Conservation (phyloP, 2,329 filamentous ascomycete species). For the Cladosporium phlei region DNA sequence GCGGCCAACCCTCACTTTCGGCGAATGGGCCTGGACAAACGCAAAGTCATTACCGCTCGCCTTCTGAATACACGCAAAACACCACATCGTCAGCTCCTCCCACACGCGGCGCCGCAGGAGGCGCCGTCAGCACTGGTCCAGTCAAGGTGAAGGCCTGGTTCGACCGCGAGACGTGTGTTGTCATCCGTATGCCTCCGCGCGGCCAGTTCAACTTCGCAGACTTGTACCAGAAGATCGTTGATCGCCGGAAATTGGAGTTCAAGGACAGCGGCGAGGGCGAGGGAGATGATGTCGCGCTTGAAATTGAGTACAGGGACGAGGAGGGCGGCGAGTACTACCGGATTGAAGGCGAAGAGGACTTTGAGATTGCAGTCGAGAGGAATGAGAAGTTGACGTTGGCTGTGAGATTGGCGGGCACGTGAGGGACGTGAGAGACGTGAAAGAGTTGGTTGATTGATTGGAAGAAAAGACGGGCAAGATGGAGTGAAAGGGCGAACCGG, state of each 20-base stretch:
- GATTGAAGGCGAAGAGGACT: conserved; percentile 72
- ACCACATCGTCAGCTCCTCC: conserved; percentile 15
- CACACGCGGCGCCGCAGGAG: conserved; percentile 38
- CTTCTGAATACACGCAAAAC: conserved; percentile 22
- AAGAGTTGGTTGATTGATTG: too few relatives aligned
- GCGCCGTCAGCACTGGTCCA: conserved; percentile 28
- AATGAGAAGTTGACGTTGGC: conserved; percentile 80
- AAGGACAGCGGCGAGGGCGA: conserved; percentile 21
- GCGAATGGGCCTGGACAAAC: conserved; percentile 16
- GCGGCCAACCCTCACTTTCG: conserved; percentile 18
- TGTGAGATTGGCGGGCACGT: conserved; percentile 31
- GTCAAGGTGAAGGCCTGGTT: conserved; percentile 95
- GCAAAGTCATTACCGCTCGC: conserved; percentile 25
- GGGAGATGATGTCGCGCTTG: conserved; percentile 59
- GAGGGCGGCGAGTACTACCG: conserved; percentile 67
- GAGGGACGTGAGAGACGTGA: conserved; percentile 6
- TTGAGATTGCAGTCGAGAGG: conserved; percentile 72
- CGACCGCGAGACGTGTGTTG: conserved; percentile 77
- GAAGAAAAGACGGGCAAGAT: too few relatives aligned
- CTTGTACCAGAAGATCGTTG: conserved; percentile 76
- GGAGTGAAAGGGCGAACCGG: too few relatives aligned
- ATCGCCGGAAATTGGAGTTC: conserved; percentile 69
- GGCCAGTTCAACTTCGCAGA: conserved; percentile 63
- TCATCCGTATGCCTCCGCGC: conserved; percentile 79
- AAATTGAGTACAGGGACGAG: conserved; percentile 84